Base-by-base conservation (phyloP, 345 rosid species). In the Boechera retrofracta region DNA sequence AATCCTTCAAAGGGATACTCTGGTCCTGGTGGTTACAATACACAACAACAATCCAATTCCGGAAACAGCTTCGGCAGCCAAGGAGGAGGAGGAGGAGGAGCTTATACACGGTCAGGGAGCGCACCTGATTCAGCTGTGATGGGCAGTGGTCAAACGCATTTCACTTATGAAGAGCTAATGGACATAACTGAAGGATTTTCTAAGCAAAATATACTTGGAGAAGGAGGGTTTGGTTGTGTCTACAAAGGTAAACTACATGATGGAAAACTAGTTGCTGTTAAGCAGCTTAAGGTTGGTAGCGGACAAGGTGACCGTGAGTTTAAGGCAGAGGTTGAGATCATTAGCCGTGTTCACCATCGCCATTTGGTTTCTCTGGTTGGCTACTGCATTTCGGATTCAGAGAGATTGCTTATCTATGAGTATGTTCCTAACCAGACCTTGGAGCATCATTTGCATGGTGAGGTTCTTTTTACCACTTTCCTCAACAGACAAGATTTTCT, bases 221-320 rank as follows among this genome's bases (percentile, higher is more conserved):
- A 96, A 83, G 99, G 98, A 59, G 99, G 98, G 0, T 96, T 96
- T 9, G 99, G 99, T 10, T 88, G 89, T 65, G 98, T 96, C 47
- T 93, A 78, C 67, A 85, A 87, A 81, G 99, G 97, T 64, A 68
- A 64, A 69, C 18, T 82, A 53, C 63, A 81, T 0, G 90, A 87
- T 26, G 93, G 97, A 15, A 89, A 64, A 66, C 33, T 67, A 28
- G 96, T 93, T 21, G 98, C 98, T 1, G 93, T 96, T 18, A 96
- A 96, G 82, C 99, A 96, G 81, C 94, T 96, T 71, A 96, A 89
- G 83, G 87, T 82, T 2, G 99, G 96, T 26, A 86, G 99, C n/a
- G 97, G 98, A 59, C 98, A 95, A 81, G 99, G 99, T 21, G 99
- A 95, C 11, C 85, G 98, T 49, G 99, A 95, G 77, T 94, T 94